A percentile compares a stretch with the other conserved stretches of the same genome.
Evolutionary conservation across 2,329 filamentous ascomycete species (phyloP).

Genomic region (Diaporthe vexans): DNA sequence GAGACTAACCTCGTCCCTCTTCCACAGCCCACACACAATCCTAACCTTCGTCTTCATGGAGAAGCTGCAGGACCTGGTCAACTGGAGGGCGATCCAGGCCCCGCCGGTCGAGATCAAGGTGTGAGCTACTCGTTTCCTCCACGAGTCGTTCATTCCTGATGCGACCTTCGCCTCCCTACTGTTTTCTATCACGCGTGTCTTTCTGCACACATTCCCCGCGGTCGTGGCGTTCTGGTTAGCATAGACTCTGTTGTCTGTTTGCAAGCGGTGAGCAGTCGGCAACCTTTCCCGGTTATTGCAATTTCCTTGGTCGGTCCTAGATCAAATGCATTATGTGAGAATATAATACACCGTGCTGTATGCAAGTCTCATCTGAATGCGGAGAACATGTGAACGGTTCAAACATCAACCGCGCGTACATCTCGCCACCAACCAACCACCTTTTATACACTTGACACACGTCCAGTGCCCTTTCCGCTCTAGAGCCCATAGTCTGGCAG

Average conservation of each 20-base stretch:
- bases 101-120: conserved; percentile 38
- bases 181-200: not conserved
- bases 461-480: too few relatives aligned
- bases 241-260: not conserved
- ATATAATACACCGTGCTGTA: conserved; percentile 10
- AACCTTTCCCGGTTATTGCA: not conserved
- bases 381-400: not conserved
- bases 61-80: conserved; percentile 54
- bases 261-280: not conserved
- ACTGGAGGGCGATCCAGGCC: conserved; percentile 21
- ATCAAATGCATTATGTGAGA: not conserved
- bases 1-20: not conserved
- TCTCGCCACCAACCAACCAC: too few relatives aligned
- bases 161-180: too few relatives aligned
- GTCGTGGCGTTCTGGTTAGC: not conserved
- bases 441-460: not conserved
- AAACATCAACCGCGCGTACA: not conserved
- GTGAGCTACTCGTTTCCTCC: conserved; percentile 13
- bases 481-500: conserved; percentile 57
- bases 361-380: not conserved
- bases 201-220: not conserved
- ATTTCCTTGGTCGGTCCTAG: not conserved
- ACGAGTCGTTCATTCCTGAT: not conserved
- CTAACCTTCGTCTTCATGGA: conserved; percentile 63
- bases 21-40: conserved; percentile 57